phyloP scores from a whole-genome alignment of 73 alveolate species.

The Tetrahymena thermophila region DNA sequence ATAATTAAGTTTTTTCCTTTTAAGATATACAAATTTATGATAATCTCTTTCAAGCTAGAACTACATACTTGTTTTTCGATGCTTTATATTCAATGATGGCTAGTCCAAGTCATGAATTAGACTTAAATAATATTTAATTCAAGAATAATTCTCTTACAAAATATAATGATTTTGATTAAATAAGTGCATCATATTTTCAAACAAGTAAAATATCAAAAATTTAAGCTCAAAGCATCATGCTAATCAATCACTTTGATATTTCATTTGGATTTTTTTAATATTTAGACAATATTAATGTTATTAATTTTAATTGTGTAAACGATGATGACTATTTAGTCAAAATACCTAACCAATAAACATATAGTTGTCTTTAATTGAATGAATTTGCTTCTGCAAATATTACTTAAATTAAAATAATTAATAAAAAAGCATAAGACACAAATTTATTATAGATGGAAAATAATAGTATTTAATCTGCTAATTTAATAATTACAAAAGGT shows the following conservation, averaged over 20 bases:
- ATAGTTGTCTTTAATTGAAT: background rate
- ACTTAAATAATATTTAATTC: background rate
- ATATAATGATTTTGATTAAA: background rate
- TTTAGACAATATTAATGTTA: background rate
- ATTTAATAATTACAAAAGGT: background rate
- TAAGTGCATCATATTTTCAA: background rate
- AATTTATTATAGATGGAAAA: background rate
- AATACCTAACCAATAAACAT: background rate
- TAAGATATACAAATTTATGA: background rate
- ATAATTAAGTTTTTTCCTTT: background rate
- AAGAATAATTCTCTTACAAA: background rate
- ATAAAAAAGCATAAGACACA: background rate
- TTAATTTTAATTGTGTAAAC: background rate
- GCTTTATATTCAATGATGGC: background rate
- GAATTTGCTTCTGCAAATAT: background rate
- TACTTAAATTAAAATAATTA: background rate
- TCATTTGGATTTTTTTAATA: background rate
- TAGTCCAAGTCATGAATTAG: background rate
- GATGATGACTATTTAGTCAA: background rate
- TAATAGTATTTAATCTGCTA: background rate
- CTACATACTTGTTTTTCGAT: background rate
- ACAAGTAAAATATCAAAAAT: background rate
- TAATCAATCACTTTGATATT: background rate
- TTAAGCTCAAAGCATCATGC: background rate
- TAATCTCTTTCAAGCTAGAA: background rate